phyloP scores from a whole-genome alignment of 148 eudicot species.

The Pouteria glomerata region DNA sequence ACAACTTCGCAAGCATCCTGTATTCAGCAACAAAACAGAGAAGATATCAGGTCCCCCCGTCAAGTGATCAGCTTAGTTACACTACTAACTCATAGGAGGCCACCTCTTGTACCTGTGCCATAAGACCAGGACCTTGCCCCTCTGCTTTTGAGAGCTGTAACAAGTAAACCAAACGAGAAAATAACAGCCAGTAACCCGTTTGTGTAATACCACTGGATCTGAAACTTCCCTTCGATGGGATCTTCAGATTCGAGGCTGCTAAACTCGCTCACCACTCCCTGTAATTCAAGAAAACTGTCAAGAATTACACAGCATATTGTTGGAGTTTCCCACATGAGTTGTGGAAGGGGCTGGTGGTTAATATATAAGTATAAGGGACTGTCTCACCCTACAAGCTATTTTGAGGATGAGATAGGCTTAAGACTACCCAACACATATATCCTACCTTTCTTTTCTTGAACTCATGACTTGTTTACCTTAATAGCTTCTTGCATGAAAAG shows the following conservation, averaged over 20 bases:
- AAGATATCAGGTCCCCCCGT: neutral
- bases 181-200: constrained; percentile 67
- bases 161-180: constrained; percentile 61
- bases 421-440: too few species aligned
- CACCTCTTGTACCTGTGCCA: constrained; percentile 46
- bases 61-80: neutral
- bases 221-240: constrained; percentile 21
- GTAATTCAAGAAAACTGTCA: constrained; percentile 4
- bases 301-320: neutral
- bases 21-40: constrained; percentile 5
- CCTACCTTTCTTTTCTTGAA: too few species aligned
- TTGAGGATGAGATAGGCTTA: too few species aligned
- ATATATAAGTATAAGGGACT: too few species aligned
- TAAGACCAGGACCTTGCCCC: constrained; percentile 73
- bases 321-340: too few species aligned
- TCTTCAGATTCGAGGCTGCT: constrained; percentile 33
- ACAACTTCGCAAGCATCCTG: constrained; percentile 61
- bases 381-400: too few species aligned
- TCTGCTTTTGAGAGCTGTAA: constrained; percentile 58
- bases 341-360: too few species aligned
- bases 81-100: neutral
- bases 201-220: constrained; percentile 56
- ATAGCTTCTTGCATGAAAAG: constrained; percentile 61
- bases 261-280: constrained; percentile 82
- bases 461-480: constrained; percentile 23